Evolutionary conservation across 148 eudicot genomes (phyloP).

Genomic region (Vaccinium myrtillus): DNA sequence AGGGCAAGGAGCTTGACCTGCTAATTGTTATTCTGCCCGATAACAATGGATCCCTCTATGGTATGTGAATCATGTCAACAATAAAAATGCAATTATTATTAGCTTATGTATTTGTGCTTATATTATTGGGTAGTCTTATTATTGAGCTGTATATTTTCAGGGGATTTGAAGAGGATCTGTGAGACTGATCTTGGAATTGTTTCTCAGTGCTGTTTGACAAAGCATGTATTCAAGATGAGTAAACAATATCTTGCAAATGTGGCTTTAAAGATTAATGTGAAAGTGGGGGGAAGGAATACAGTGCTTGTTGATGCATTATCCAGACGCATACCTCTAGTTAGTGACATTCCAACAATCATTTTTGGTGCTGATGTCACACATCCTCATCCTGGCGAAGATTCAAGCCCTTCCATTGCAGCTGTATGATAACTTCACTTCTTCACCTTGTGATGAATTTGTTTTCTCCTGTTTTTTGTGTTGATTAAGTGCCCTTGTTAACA

Average conservation of each 20-base stretch:
- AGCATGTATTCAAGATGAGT: constrained; percentile 64
- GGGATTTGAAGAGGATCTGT: constrained; percentile 77
- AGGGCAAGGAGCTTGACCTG: constrained; percentile 57
- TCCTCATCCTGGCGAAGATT: constrained; percentile 84
- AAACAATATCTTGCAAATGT: constrained; percentile 75
- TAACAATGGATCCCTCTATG: constrained; percentile 86
- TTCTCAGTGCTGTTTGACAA: constrained; percentile 77
- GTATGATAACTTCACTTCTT: constrained; percentile 30
- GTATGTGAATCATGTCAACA: constrained; percentile 27
- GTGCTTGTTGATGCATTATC: constrained; percentile 66
- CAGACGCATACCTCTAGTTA: constrained; percentile 62
- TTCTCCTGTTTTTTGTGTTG: background rate
- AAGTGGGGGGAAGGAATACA: constrained; percentile 78
- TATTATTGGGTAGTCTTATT: background rate
- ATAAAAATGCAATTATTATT: background rate
- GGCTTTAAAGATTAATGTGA: constrained; percentile 66
- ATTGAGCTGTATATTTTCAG: constrained; percentile 26
- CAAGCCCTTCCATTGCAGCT: constrained; percentile 81
- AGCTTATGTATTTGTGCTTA: background rate
- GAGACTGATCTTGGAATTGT: constrained; percentile 87
- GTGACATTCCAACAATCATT: constrained; percentile 65
- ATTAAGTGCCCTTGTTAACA: background rate
- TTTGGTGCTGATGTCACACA: constrained; percentile 89
- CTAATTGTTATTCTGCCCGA: constrained; percentile 78
- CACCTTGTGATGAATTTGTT: background rate